These are phyloP conservation scores for Brassica nigra DNA, from an alignment of 345 rosid genomes.

Conservation along the genomic window DNA sequence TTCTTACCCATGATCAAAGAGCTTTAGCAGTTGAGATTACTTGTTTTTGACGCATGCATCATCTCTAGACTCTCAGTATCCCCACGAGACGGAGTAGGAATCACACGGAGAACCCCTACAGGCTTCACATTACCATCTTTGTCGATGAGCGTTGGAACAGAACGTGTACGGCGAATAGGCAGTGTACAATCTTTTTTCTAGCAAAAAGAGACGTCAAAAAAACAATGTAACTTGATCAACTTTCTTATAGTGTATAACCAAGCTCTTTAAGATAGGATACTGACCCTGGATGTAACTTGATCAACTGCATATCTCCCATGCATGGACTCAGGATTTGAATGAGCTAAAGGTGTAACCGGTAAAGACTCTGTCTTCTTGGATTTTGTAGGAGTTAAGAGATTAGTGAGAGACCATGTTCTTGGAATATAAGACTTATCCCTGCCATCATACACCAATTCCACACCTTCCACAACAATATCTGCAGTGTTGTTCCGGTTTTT, in stretches of 20 bases:
- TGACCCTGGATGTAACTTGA: constrained; percentile 48
- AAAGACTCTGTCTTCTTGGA: constrained; percentile 56
- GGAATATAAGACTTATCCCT: constrained; percentile 46
- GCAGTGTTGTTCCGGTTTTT: constrained; percentile 45
- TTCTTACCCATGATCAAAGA: no score
- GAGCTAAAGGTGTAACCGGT: constrained; percentile 67
- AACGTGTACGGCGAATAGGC: constrained; percentile 78
- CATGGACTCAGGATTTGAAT: constrained; percentile 83
- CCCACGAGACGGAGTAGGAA: constrained; percentile 52
- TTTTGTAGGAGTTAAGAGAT: constrained; percentile 58
- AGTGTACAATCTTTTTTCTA: constrained; percentile 59
- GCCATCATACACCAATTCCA: constrained; percentile 58
- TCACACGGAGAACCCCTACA: constrained; percentile 50
- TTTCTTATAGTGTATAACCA: no score
- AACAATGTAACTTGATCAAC: no score
- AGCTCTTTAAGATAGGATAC: constrained; percentile 17
- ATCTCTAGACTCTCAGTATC: constrained; percentile 12
- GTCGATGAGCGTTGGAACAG: constrained; percentile 60
- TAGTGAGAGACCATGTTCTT: constrained; percentile 68
- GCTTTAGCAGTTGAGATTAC: no score
- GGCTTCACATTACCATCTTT: constrained; percentile 57
- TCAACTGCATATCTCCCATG: constrained; percentile 55
- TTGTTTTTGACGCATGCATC: no score
- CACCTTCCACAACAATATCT: constrained; percentile 84
- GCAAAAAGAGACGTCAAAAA: not conserved